Base-by-base conservation (phyloP, 2,329 filamentous ascomycete genomes). In the Colletotrichum camelliae region DNA sequence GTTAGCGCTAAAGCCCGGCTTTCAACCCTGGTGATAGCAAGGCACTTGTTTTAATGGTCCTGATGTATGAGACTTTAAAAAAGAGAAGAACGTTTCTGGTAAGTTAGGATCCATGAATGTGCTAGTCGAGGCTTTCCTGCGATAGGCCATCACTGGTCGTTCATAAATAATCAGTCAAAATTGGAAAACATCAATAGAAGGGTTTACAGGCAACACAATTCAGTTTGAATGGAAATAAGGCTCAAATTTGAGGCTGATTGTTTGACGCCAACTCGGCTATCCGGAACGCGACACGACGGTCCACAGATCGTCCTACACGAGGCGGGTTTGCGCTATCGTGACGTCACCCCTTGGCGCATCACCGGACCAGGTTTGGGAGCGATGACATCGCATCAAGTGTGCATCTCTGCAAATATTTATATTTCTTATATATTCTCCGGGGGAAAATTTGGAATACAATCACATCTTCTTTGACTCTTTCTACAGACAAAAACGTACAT, bases 271-370 rank as follows among this genome's bases (percentile, higher is more conserved):
- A 70, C 33, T n/a, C 72, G 61, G 55, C 24, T 43, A 61, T 27
- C 33, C 43, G 58, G 29, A 12, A 29, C 13, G 16, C 35, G n/a
- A 15, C 8, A 8, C 29, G 31, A 24, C 16, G 68, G 21, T 65
- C 64, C 58, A 62, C 64, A 60, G 65, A 75, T 75, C 64, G 29
- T 15, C 70, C 62, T 39, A 21, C n/a, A n/a, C 43, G 18, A 52
- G 35, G 58, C 70, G 37, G 16, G 27, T 43, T 75, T 69, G 74
- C 74, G 74, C 74, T 68, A 65, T 74, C 18, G 64, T 76, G 74
- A 76, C 74, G 74, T 76, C 74, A 76, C 74, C 29, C 65, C 69
- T 75, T 64, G 64, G 74, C 70, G n/a, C 12, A 75, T 75, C 62
- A 68, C 29, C 48, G 31, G 70, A 74, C 48, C 74, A 65, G 64